Evolutionary conservation across 2,329 filamentous ascomycete species (phyloP).

Genomic region (Cladosporium sphaerospermum): DNA sequence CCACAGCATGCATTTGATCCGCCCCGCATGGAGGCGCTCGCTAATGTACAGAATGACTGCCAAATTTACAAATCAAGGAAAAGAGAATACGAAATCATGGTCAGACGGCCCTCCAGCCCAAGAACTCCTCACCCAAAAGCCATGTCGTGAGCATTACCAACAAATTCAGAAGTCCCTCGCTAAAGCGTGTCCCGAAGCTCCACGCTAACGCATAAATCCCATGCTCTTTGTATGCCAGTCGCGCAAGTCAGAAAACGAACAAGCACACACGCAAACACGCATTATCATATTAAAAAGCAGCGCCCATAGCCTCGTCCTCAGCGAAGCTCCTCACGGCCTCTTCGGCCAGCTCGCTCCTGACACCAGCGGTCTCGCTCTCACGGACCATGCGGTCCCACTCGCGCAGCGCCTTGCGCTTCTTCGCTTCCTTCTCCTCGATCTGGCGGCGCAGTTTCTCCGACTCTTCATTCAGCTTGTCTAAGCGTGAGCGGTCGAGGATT

Average conservation of each 20-base stretch:
- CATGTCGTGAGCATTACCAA: no score
- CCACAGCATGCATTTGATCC: no score
- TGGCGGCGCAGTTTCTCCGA: slow-evolving; percentile 38
- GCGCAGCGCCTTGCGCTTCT: slow-evolving; percentile 36
- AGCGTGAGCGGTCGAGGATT: slow-evolving; percentile 37
- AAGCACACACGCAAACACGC: background rate
- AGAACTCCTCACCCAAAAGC: no score
- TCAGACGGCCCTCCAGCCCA: no score
- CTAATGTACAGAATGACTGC: no score
- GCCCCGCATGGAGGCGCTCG: no score
- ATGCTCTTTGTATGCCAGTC: no score
- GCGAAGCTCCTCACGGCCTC: slow-evolving; percentile 37
- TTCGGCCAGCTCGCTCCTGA: slow-evolving; percentile 43
- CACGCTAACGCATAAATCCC: no score
- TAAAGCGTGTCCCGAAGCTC: no score
- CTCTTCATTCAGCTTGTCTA: slow-evolving; percentile 43
- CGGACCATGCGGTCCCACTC: slow-evolving; percentile 43
- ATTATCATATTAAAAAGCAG: slow-evolving; percentile 18
- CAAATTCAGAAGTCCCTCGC: no score
- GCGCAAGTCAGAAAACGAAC: background rate
- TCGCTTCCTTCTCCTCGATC: slow-evolving; percentile 43
- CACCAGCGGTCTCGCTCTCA: slow-evolving; percentile 39
- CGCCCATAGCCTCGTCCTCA: slow-evolving; percentile 35
- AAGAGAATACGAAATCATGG: no score
- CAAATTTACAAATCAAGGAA: no score